Conservation (phyloP, 2,329 filamentous ascomycete genomes). For the Elsinoe necatrix region DNA sequence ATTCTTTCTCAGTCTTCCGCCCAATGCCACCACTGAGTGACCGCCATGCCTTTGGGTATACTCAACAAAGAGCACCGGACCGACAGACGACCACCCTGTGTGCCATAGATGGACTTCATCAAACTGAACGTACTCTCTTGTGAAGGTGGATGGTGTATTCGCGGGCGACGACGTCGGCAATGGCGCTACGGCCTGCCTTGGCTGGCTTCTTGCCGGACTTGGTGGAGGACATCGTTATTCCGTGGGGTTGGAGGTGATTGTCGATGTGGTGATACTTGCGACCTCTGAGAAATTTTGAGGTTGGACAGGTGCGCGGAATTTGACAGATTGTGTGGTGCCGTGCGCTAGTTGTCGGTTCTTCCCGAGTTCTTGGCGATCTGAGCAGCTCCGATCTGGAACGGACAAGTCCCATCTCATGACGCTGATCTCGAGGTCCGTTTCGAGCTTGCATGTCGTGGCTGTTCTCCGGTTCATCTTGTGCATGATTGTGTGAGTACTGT, state of each 20-base stretch:
- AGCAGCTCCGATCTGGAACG: conserved; percentile 8
- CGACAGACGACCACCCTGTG: neutral
- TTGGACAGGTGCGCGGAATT: conserved; percentile 1
- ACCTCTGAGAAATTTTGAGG: conserved; percentile 12
- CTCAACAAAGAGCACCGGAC: conserved; percentile 7
- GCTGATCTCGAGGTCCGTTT: conserved; percentile 2
- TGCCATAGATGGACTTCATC: conserved; percentile 58
- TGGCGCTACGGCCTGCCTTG: conserved; percentile 83
- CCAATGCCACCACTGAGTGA: conserved; percentile 40
- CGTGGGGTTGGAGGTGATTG: neutral
- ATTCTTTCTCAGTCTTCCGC: conserved; percentile 56
- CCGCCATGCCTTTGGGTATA: neutral
- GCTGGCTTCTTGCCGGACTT: conserved; percentile 49
- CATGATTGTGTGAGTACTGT: neutral
- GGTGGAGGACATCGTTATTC: conserved; percentile 34
- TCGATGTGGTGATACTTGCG: conserved; percentile 2
- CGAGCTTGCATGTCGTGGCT: neutral
- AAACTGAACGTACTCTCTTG: conserved; percentile 89
- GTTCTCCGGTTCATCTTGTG: neutral
- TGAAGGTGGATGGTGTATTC: conserved; percentile 99
- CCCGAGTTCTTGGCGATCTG: conserved; percentile 10
- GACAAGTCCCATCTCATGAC: neutral
- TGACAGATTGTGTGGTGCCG: neutral
- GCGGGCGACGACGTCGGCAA: conserved; percentile 96
- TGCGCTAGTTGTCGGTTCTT: neutral